phyloP scores from a whole-genome alignment of 495 filamentous ascomycete species.

The Xeromyces bisporus region DNA sequence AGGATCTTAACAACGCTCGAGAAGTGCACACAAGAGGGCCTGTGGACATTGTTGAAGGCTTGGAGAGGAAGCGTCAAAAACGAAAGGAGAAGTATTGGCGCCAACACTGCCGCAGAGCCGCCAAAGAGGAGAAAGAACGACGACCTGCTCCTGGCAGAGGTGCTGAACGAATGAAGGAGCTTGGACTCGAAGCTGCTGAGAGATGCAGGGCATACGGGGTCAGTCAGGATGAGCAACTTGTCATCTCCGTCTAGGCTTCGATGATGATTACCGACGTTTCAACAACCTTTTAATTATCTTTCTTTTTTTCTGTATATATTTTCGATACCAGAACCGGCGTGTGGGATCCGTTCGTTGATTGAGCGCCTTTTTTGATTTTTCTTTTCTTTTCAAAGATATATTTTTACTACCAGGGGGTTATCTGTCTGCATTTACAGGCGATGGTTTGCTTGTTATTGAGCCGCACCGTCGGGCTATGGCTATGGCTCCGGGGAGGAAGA shows the following conservation, averaged over 20 bases:
- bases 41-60: constrained; percentile 91
- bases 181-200: constrained; percentile 74
- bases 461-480: too few relatives aligned
- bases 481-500: too few relatives aligned
- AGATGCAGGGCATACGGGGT: constrained; percentile 48
- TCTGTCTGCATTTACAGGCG: constrained; percentile 16
- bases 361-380: too few relatives aligned
- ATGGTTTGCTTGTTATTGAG: too few relatives aligned
- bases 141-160: constrained; percentile 63
- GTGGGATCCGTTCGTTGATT: too few relatives aligned
- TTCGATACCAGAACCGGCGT: too few relatives aligned
- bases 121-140: constrained; percentile 41
- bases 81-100: constrained; percentile 80
- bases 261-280: too few relatives aligned
- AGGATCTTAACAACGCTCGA: constrained; percentile 21
- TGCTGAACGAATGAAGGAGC: constrained; percentile 82
- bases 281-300: too few relatives aligned
- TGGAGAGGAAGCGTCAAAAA: constrained; percentile 83
- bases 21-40: constrained; percentile 57
- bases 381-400: too few relatives aligned
- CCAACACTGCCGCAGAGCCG: constrained; percentile 56
- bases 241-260: constrained; percentile 66
- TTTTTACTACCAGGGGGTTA: constrained; percentile 3
- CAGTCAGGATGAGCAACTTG: constrained; percentile 48
- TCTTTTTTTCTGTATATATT: constrained; percentile 26